A percentile compares a stretch with the other conserved stretches of the same genome.
phyloP scores from a whole-genome alignment of 129 eudicot genomes.

The sunflower (Helianthus annuus) region HanXRQr2.0-SUNRISE NC_035442.2:168533109-168533608 shows the following conservation, averaged over 20 bases:
- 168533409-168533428: constrained; percentile 39
- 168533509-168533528: constrained; percentile 78
- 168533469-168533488: constrained; percentile 58
- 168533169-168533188: too few relatives aligned
- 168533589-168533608: constrained; percentile 70
- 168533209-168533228: background rate
- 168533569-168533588: constrained; percentile 28
- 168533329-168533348: constrained; percentile 44
- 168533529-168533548: constrained; percentile 56
- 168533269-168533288: background rate
- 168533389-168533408: constrained; percentile 48
- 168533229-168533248: background rate
- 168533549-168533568: constrained; percentile 41
- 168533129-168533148: too few relatives aligned
- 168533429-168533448: constrained; percentile 41
- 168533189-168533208: too few relatives aligned
- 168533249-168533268: background rate
- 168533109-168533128: too few relatives aligned
- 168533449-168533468: constrained; percentile 78
- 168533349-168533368: constrained; percentile 48
- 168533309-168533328: constrained; percentile 45
- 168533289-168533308: background rate
- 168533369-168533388: constrained; percentile 40
- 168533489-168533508: constrained; percentile 80
- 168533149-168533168: too few relatives aligned